A percentile compares a stretch with the other conserved stretches of the same genome.
Conservation (phyloP, 495 filamentous ascomycete species). For the Podospora anserina region DNA sequence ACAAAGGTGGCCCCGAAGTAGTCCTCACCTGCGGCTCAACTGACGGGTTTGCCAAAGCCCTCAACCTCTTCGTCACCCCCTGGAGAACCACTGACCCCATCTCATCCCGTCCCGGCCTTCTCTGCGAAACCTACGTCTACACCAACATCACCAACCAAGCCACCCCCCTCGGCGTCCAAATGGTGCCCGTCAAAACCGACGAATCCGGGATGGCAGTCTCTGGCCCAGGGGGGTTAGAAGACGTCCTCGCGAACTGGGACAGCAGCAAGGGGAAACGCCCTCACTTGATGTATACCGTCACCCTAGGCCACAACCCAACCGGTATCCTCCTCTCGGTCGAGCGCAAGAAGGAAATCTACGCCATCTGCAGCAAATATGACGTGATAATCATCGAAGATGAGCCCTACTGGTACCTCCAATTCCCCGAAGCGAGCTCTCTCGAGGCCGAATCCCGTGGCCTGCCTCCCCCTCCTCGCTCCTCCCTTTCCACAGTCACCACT, state of each 20-base stretch:
- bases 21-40: constrained; percentile 75
- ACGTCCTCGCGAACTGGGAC: constrained; percentile 83
- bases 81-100: constrained; percentile 70
- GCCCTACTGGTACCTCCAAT: constrained; percentile 95
- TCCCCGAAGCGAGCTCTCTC: constrained; percentile 58
- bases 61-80: constrained; percentile 67
- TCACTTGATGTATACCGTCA: constrained; percentile 85
- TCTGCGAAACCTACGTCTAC: constrained; percentile 78
- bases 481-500: neutral
- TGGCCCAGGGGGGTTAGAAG: constrained; percentile 68
- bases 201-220: constrained; percentile 65
- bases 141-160: constrained; percentile 67
- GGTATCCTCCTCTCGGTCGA: constrained; percentile 65
- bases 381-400: constrained; percentile 93
- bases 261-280: constrained; percentile 65
- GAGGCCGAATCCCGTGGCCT: constrained; percentile 46
- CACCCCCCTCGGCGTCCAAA: constrained; percentile 64
- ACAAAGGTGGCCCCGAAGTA: constrained; percentile 70
- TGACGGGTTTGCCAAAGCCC: constrained; percentile 75
- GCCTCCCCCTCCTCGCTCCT: constrained; percentile 13
- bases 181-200: constrained; percentile 72
- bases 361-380: constrained; percentile 77
- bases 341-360: constrained; percentile 75
- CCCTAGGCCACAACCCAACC: constrained; percentile 91
- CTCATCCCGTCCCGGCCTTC: constrained; percentile 62